Evolutionary conservation across 352 stramenopile species (phyloP).

Genomic region (Pythium rhizo-oryzae): DNA sequence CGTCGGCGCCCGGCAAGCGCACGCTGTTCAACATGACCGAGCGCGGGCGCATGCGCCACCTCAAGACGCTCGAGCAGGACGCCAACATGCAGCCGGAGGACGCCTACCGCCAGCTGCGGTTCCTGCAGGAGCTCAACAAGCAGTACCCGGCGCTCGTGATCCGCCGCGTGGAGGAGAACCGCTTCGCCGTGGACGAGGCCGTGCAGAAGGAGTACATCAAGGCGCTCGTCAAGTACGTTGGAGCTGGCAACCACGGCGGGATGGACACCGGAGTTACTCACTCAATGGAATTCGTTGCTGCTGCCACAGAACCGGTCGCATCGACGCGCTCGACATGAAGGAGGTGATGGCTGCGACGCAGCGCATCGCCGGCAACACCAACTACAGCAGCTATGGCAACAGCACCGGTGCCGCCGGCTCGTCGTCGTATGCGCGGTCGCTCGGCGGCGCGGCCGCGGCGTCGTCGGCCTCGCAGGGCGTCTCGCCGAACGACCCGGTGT

Average conservation of each 20-base stretch:
- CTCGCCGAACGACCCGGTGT: constrained; percentile 77
- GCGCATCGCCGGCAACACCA: constrained; percentile 26
- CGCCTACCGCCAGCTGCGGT: constrained; percentile 74
- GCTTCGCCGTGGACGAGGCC: constrained; percentile 80
- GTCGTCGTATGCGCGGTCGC: constrained; percentile 14
- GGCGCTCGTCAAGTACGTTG: constrained; percentile 77
- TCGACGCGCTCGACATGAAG: constrained; percentile 77
- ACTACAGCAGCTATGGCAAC: constrained; percentile 5
- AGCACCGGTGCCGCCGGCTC: background rate
- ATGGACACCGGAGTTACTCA: background rate
- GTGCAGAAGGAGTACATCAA: constrained; percentile 91
- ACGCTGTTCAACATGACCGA: constrained; percentile 84
- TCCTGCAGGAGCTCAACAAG: constrained; percentile 89
- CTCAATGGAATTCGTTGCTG: background rate
- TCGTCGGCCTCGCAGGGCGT: constrained; percentile 49
- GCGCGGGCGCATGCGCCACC: constrained; percentile 73
- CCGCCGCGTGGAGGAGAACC: constrained; percentile 81
- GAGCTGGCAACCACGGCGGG: background rate
- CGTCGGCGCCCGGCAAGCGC: constrained; percentile 33
- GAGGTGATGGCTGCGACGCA: constrained; percentile 48
- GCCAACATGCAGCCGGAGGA: constrained; percentile 80
- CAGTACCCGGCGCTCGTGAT: constrained; percentile 83
- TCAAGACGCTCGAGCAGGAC: constrained; percentile 85
- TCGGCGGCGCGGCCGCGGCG: constrained; percentile 25
- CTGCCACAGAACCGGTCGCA: constrained; percentile 56